A percentile compares a stretch with the other conserved stretches of the same genome.
Conservation (phyloP, 148 eudicot species). For the Silene latifolia region DNA sequence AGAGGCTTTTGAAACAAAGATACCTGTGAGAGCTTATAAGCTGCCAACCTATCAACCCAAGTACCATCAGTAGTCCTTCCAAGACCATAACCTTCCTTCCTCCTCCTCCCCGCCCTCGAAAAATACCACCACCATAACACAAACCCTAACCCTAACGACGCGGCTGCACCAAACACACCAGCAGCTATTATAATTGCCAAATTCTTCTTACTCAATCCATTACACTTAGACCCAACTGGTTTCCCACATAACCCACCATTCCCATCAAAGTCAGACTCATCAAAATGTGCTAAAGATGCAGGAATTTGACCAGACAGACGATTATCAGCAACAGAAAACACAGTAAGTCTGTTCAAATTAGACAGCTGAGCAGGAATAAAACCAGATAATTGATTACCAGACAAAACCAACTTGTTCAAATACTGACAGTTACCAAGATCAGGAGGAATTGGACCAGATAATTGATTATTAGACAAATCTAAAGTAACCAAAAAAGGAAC, state of each 20-base stretch:
- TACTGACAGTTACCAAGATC: conserved; percentile 49
- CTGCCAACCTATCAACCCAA: conserved; percentile 64
- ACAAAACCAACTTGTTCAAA: conserved; percentile 48
- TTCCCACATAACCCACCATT: conserved; percentile 67
- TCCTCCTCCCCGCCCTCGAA: conserved; percentile 37
- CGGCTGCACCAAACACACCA: conserved; percentile 69
- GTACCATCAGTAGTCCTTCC: conserved; percentile 45
- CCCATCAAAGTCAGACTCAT: conserved; percentile 37
- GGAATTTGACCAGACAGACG: conserved; percentile 54
- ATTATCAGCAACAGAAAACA: conserved; percentile 59
- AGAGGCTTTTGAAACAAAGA: conserved; percentile 76
- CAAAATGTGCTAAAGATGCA: conserved; percentile 13
- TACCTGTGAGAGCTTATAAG: conserved; percentile 72
- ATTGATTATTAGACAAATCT: conserved; percentile 55
- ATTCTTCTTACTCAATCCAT: conserved; percentile 58
- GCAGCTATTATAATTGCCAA: conserved; percentile 72
- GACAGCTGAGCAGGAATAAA: conserved; percentile 50
- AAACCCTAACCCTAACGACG: conserved; percentile 56
- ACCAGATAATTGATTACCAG: conserved; percentile 52
- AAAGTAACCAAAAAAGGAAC: conserved; percentile 57
- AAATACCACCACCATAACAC: conserved; percentile 83
- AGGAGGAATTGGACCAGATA: conserved; percentile 52
- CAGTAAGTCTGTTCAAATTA: conserved; percentile 48
- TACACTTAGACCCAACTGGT: conserved; percentile 46
- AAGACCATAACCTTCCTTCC: conserved; percentile 53